Base-by-base conservation (phyloP, 129 eudicot genomes). In the Ambrosia artemisiifolia region DNA sequence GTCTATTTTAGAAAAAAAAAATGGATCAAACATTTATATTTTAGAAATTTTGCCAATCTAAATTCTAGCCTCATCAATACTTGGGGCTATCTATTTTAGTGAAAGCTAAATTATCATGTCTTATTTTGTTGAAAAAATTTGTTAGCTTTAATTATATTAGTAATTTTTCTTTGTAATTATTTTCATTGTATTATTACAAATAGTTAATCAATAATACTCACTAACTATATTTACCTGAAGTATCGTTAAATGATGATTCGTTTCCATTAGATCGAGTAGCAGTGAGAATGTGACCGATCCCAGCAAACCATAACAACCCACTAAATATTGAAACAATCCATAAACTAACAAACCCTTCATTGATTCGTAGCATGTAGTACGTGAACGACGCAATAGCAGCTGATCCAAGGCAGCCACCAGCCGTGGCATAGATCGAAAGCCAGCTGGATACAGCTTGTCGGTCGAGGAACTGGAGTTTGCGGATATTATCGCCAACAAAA, bases 241-340 rank as follows among this genome's bases (percentile, higher is more conserved):
- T 32, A 11, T 36, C 55, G 2, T 72, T 17, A 3, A 70, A 2
- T 36, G 75, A 57, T 13, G 68, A 18, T 14, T 73, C 20, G 11
- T 46, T 77, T 54, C 66, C 70, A 51, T 62, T 71, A 19, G 84
- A 75, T 61, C 96, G 80, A 7, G 67, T 71, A 0, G 84, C 80
- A 24, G 79, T 77, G 48, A 85, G 57, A 70, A 90, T 81, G 61
- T 87, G 84, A 2, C 78, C 70, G 75, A 76, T 87, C 13, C 96
- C 96, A 2, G 77, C 54, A 13, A 88, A 80, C 96, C 96, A 90
- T 47, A 72, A 65, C 0, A 90, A 78, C 77, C 96, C 96, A 46
- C 95, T 87, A 34, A 90, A 90, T 30, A 90, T 90, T 1, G 94
- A 84, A 13, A 90, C 96, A 46, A 90, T 79, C 96, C 96, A 90